Evolutionary conservation across 768 basidiomycete species (phyloP), one percentile per base, ranked within the genome.

Genomic region (Rhizopogon rudus): DNA sequence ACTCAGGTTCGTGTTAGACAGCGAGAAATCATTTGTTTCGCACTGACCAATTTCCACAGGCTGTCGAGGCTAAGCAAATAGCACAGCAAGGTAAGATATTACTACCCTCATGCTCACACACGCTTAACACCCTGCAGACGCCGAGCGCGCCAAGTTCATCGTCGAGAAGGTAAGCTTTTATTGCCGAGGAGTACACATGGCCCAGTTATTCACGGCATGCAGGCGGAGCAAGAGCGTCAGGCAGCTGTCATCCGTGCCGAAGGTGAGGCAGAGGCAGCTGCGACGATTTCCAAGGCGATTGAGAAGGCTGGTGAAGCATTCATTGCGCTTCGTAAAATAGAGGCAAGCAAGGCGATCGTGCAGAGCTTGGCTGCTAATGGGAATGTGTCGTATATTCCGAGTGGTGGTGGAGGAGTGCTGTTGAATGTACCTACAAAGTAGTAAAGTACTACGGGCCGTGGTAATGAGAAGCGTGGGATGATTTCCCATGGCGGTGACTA

Each of bases 41-140:
- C 25, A 44, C 58, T 56, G 16, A 62, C 53, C 0, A 48, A 12
- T 31, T 45, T 54, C 28, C 51, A 35, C 45, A 79, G 86, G 97
- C 97, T n/a, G 97, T 99, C 8, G 97, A 99, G 74, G 96, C 96
- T 40, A 99, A 99, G 72, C 97, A 98, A 72, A 98, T 99, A 69
- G 97, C 97, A 9, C 97, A 99, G 71, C 97, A 99, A 81, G 91
- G 91, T 92, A 62, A 46, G 75, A 59, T 4, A 6, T 20, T 9
- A 14, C 5, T 37, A 4, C 5, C 9, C 6, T 37, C 5, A 14
- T 25, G 16, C 35, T 22, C 8, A 6, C 14, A 48, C 53, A 46
- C 14, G n/a, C 45, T 66, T 68, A 45, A 69, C 59, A 5, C 39
- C 14, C 12, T 40, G 29, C 61, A 94, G 96, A 98, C 74, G 97